Evolutionary conservation across 1,284 basidiomycete genomes (phyloP).

Genomic region (Gastroboletus turbinatus): DNA sequence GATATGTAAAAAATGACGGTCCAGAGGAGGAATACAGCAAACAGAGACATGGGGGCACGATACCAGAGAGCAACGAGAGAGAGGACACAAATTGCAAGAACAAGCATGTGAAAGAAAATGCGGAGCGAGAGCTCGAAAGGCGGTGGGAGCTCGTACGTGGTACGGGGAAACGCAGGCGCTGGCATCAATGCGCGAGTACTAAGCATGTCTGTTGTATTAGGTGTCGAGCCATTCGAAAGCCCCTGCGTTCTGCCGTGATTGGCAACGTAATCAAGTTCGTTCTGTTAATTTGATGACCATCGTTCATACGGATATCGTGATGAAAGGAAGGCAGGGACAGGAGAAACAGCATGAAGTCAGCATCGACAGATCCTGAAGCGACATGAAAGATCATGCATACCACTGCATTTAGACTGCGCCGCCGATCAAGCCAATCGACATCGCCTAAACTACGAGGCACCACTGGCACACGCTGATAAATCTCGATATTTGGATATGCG

Average conservation of each 20-base stretch:
- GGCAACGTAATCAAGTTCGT: slow-evolving; percentile 61
- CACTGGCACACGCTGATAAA: slow-evolving; percentile 36
- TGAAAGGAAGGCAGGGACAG: slow-evolving; percentile 3
- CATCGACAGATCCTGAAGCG: slow-evolving; percentile 8
- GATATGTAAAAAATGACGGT: slow-evolving; percentile 53
- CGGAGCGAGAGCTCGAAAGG: slow-evolving; percentile 45
- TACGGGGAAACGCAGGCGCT: slow-evolving; percentile 26
- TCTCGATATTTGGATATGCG: slow-evolving; percentile 41
- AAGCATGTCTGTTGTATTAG: slow-evolving; percentile 50
- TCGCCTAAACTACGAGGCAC: slow-evolving; percentile 59
- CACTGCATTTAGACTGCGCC: slow-evolving; percentile 65
- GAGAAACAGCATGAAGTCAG: slow-evolving; percentile 16
- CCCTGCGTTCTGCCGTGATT: slow-evolving; percentile 44
- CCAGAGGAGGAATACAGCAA: slow-evolving; percentile 66
- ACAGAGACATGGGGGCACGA: slow-evolving; percentile 52
- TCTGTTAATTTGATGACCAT: slow-evolving; percentile 42
- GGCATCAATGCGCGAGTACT: slow-evolving; percentile 45
- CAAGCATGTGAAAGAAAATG: slow-evolving; percentile 52
- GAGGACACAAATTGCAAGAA: slow-evolving; percentile 58
- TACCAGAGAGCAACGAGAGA: slow-evolving; percentile 59
- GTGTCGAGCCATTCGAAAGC: slow-evolving; percentile 45
- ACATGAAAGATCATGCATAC: slow-evolving; percentile 44
- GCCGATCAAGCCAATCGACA: slow-evolving; percentile 70
- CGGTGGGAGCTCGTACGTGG: slow-evolving; percentile 41
- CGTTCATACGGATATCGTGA: slow-evolving; percentile 4